Conservation (phyloP, 179 eudicot species). For the Camellia oleifera region DNA sequence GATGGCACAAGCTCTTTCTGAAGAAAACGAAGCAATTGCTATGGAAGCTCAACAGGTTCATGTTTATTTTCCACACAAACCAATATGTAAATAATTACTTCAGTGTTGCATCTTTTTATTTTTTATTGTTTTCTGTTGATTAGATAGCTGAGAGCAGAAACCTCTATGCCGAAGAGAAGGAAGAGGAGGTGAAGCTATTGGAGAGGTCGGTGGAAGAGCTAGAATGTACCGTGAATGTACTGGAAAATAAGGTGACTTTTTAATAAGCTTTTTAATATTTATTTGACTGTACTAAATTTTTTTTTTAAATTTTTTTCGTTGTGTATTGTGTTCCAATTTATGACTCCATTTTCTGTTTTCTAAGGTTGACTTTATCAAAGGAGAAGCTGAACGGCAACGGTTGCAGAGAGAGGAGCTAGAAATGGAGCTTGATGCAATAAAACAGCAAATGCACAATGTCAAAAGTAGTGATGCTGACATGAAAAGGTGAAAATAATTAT, state of each 20-base stretch:
- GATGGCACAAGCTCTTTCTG: slow-evolving; percentile 73
- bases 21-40: slow-evolving; percentile 77
- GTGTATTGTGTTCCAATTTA: slow-evolving; percentile 7
- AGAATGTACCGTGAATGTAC: slow-evolving; percentile 71
- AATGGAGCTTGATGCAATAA: slow-evolving; percentile 73
- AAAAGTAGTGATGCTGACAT: slow-evolving; percentile 59
- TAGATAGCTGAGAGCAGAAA: slow-evolving; percentile 74
- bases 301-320: neutral
- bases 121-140: neutral
- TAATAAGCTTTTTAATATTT: neutral
- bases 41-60: slow-evolving; percentile 79
- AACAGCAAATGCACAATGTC: slow-evolving; percentile 65
- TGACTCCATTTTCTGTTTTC: slow-evolving; percentile 18
- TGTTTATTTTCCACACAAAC: neutral
- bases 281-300: neutral
- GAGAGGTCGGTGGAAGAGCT: slow-evolving; percentile 91
- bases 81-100: neutral
- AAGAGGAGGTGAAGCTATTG: slow-evolving; percentile 88
- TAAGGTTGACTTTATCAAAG: slow-evolving; percentile 76
- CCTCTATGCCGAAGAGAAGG: slow-evolving; percentile 74
- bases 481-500: slow-evolving; percentile 50
- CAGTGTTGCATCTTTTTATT: slow-evolving; percentile 7
- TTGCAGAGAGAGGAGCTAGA: slow-evolving; percentile 89
- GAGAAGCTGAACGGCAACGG: slow-evolving; percentile 89
- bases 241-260: slow-evolving; percentile 71